Evolutionary conservation across 2,329 filamentous ascomycete species (phyloP).

Genomic region (Fusarium acutatum): DNA sequence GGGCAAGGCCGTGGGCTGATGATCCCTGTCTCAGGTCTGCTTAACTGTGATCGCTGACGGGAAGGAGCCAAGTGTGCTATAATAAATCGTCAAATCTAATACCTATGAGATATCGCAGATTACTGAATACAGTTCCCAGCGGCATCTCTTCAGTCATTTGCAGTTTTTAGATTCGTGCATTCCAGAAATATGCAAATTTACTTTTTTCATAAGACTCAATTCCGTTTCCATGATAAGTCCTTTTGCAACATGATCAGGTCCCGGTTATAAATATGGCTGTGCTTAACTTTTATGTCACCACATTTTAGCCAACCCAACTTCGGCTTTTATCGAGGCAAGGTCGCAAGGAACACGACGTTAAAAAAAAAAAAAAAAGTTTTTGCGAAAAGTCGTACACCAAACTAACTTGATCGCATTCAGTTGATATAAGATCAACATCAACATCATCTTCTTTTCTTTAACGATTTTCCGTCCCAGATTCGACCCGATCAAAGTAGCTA

Average conservation of each 20-base stretch:
- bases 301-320: slow-evolving; percentile 8
- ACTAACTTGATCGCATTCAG: not conserved
- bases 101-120: not conserved
- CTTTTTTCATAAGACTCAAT: not conserved
- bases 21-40: slow-evolving; percentile 17
- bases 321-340: slow-evolving; percentile 17
- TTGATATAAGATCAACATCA: not conserved
- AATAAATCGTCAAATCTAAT: not conserved
- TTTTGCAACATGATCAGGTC: not conserved
- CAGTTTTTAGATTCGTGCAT: not conserved
- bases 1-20: slow-evolving; percentile 19
- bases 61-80: slow-evolving; percentile 9
- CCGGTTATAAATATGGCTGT: not conserved
- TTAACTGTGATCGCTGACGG: slow-evolving; percentile 24
- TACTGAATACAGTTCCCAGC: not conserved
- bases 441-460: slow-evolving; percentile 1
- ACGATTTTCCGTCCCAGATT: not conserved
- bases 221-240: not conserved
- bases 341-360: slow-evolving; percentile 4
- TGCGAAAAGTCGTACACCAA: slow-evolving; percentile 6
- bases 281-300: not conserved
- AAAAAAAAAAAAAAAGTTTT: slow-evolving; percentile 19
- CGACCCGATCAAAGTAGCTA: not conserved
- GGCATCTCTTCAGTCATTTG: not conserved
- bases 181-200: not conserved